Base-by-base conservation (phyloP, 257 asterid species). In the Knoxia roxburghii region DNA sequence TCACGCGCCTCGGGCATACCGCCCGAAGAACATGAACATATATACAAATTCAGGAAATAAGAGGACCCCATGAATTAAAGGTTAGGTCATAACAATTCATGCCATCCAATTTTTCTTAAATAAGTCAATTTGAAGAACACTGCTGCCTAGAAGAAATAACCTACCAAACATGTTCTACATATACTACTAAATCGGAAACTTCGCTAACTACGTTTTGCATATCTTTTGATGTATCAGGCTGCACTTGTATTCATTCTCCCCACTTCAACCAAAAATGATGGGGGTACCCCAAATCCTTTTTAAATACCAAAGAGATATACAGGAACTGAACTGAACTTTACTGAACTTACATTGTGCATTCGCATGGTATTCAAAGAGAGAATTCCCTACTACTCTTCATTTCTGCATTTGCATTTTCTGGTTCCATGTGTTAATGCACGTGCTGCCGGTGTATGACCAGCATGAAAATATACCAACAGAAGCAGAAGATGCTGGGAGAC, bases 301-400 rank as follows among this genome's bases (percentile, higher is more conserved):
- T 67, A 73, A 72, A 69, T 77, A 77, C 74, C 77, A 71, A 69
- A 60, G 72, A 76, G 79, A 79, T 72, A 74, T 76, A 79, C 85
- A 87, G 78, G 80, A 77, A 68, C 71, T 67, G 40, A 72, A 55
- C 74, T 58, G 4, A 37, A n/a, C n/a, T n/a, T n/a, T n/a, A n/a
- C n/a, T n/a, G n/a, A n/a, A n/a, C n/a, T n/a, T 71, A 72, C 75
- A 73, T 68, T 76, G 79, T 79, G 74, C 76, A 71, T 77, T 73
- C 80, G 77, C 79, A 71, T 73, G 75, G 68, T 84, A 73, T 77
- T 81, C 75, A 72, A 79, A 80, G 82, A 67, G 62, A 77, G 75
- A 73, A 69, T 48, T 57, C 62, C 64, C 62, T 72, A 67, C 53
- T 78, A 77, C 70, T 77, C 76, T 59, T 74, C 81, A 52, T 60